phyloP scores from a whole-genome alignment of 345 rosid genomes.

The Populus tremula region DNA sequence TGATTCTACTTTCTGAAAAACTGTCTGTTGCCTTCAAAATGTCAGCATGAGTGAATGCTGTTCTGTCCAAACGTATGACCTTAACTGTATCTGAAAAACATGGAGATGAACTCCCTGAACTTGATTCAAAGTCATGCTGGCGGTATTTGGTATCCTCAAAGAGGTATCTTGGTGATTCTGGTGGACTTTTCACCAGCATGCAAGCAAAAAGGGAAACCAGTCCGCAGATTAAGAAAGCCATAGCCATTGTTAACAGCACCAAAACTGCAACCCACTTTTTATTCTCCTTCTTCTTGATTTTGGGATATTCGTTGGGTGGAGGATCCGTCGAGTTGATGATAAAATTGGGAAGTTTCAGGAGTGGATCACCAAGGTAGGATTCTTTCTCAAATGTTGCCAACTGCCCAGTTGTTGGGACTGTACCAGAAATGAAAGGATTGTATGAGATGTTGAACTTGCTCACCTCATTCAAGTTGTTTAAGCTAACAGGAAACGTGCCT shows the following conservation, averaged over 20 bases:
- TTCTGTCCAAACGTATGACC: constrained; percentile 74
- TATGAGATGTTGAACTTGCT: constrained; percentile 84
- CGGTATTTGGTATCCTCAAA: constrained; percentile 44
- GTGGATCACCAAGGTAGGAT: constrained; percentile 75
- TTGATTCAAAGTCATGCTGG: constrained; percentile 47
- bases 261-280: constrained; percentile 31
- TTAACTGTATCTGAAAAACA: constrained; percentile 69
- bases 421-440: constrained; percentile 69
- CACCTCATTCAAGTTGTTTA: constrained; percentile 52
- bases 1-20: constrained; percentile 67
- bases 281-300: constrained; percentile 19
- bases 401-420: constrained; percentile 70
- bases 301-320: not conserved
- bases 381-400: constrained; percentile 66
- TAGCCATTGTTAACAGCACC: constrained; percentile 37
- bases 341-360: constrained; percentile 49
- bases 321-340: constrained; percentile 30
- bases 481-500: constrained; percentile 62
- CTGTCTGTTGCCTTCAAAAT: constrained; percentile 77
- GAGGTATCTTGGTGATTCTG: constrained; percentile 40
- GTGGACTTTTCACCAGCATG: constrained; percentile 38
- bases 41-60: constrained; percentile 73
- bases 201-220: constrained; percentile 41
- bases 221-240: constrained; percentile 44
- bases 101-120: constrained; percentile 69